Evolutionary conservation across 306 rosid genomes (phyloP).

Genomic region (Quercus robur): DNA sequence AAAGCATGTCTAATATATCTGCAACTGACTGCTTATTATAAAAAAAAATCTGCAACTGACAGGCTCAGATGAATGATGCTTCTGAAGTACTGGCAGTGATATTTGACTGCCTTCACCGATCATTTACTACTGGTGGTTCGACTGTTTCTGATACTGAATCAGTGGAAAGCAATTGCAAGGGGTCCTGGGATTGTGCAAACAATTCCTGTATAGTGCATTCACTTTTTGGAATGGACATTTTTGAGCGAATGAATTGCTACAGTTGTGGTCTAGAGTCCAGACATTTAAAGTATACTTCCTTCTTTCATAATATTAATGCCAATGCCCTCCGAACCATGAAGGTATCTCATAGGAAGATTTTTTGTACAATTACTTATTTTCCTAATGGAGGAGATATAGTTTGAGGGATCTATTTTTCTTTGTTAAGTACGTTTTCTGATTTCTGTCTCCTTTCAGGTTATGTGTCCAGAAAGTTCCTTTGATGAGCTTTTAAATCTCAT

Average conservation of each 20-base stretch:
- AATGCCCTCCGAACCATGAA: slow-evolving; percentile 87
- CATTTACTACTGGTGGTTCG: slow-evolving; percentile 58
- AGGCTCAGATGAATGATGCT: slow-evolving; percentile 99
- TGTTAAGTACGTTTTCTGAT: slow-evolving; percentile 23
- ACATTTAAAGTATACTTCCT: slow-evolving; percentile 85
- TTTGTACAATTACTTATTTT: slow-evolving; percentile 1
- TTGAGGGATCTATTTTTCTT: slow-evolving; percentile 10
- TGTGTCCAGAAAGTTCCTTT: slow-evolving; percentile 64
- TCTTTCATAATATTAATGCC: slow-evolving; percentile 94
- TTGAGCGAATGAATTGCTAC: slow-evolving; percentile 85
- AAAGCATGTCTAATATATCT: slow-evolving; percentile 29
- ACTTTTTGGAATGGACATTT: slow-evolving; percentile 84
- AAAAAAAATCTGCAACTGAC: slow-evolving; percentile 20
- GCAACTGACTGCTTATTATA: slow-evolving; percentile 15
- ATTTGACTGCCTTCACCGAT: slow-evolving; percentile 86
- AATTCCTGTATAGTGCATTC: slow-evolving; percentile 85
- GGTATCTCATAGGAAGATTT: slow-evolving; percentile 41
- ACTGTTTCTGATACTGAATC: slow-evolving; percentile 60
- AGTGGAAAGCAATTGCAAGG: slow-evolving; percentile 56
- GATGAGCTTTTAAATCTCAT: slow-evolving; percentile 79
- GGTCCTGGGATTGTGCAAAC: slow-evolving; percentile 86
- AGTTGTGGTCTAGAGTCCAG: slow-evolving; percentile 81
- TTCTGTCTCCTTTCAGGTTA: slow-evolving; percentile 45
- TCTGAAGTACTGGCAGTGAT: slow-evolving; percentile 90
- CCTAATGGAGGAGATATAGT: slow-evolving; percentile 4